Evolutionary conservation across 2,329 filamentous ascomycete genomes (phyloP).

Genomic region (Colletotrichum endophyticum): DNA sequence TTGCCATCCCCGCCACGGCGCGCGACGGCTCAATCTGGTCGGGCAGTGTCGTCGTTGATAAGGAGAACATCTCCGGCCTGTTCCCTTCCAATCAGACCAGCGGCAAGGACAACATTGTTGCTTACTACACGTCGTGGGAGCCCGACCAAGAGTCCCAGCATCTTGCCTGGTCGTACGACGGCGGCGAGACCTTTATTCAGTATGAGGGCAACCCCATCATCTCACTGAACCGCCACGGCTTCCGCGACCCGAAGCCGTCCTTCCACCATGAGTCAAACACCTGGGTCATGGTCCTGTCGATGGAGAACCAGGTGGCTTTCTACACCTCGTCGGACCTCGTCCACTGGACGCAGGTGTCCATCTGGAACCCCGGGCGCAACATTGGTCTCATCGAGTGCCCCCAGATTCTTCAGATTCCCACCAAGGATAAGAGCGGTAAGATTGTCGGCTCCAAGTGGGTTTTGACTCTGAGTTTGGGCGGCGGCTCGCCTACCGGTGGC

Average conservation of each 20-base stretch:
- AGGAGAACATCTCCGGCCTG: constrained; percentile 70
- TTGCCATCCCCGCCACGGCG: constrained; percentile 59
- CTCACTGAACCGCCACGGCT: constrained; percentile 55
- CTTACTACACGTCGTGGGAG: constrained; percentile 43
- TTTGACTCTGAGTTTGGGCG: constrained; percentile 14
- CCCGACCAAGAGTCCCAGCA: constrained; percentile 57
- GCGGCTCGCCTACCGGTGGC: constrained; percentile 13
- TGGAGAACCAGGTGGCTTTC: constrained; percentile 64
- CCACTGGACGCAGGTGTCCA: constrained; percentile 50
- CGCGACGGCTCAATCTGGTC: constrained; percentile 52
- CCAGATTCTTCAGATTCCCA: constrained; percentile 37
- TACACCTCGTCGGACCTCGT: constrained; percentile 65
- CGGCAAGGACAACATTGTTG: constrained; percentile 56
- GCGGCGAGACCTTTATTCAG: constrained; percentile 65
- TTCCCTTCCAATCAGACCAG: constrained; percentile 62
- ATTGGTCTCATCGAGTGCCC: constrained; percentile 43
- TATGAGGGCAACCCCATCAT: constrained; percentile 68
- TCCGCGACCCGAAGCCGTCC: constrained; percentile 70
- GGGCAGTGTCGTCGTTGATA: constrained; percentile 63
- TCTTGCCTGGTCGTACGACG: constrained; percentile 66
- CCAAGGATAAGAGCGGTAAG: constrained; percentile 55
- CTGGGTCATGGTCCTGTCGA: constrained; percentile 65
- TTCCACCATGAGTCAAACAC: constrained; percentile 51
- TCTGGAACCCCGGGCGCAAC: constrained; percentile 30
- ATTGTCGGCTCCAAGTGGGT: constrained; percentile 15